Conservation (phyloP, 2,329 filamentous ascomycete genomes). For the Pleoardoris graminearum region DNA sequence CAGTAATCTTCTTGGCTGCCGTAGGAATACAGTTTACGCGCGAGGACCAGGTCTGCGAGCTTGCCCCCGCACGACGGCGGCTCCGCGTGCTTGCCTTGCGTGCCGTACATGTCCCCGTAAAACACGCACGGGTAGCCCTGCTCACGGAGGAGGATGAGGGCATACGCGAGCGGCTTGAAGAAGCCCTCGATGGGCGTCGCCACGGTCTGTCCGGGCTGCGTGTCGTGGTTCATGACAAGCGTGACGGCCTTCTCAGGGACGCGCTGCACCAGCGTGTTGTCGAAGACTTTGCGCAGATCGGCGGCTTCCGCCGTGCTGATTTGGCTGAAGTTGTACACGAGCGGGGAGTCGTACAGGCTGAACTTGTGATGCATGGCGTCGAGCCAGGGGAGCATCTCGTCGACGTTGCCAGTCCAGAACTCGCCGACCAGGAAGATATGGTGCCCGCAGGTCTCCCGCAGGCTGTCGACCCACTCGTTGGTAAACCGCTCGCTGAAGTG, state of each 20-base stretch:
- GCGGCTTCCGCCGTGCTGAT: slow-evolving; percentile 60
- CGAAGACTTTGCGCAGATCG: slow-evolving; percentile 67
- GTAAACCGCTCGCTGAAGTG: slow-evolving; percentile 72
- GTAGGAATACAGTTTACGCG: slow-evolving; percentile 68
- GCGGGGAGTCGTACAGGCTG: slow-evolving; percentile 66
- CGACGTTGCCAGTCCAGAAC: slow-evolving; percentile 65
- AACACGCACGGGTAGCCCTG: slow-evolving; percentile 70
- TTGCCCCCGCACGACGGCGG: slow-evolving; percentile 57
- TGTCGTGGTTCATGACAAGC: slow-evolving; percentile 74
- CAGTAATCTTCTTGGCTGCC: slow-evolving; percentile 68
- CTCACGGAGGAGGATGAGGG: slow-evolving; percentile 68
- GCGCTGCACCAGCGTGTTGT: slow-evolving; percentile 60
- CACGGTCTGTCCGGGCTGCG: slow-evolving; percentile 65
- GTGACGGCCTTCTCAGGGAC: slow-evolving; percentile 64
- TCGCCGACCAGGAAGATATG: slow-evolving; percentile 69
- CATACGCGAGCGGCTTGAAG: slow-evolving; percentile 73
- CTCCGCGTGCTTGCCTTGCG: slow-evolving; percentile 56
- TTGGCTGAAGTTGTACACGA: slow-evolving; percentile 68
- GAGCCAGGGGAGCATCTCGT: slow-evolving; percentile 61
- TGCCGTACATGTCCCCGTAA: slow-evolving; percentile 71
- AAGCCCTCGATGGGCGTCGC: slow-evolving; percentile 65
- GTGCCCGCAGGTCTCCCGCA: slow-evolving; percentile 54
- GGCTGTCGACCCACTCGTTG: slow-evolving; percentile 62
- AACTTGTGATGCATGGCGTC: slow-evolving; percentile 59
- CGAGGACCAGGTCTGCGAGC: slow-evolving; percentile 63